Conservation (phyloP, 2,329 filamentous ascomycete species). For the Penicillium sp. region DNA sequence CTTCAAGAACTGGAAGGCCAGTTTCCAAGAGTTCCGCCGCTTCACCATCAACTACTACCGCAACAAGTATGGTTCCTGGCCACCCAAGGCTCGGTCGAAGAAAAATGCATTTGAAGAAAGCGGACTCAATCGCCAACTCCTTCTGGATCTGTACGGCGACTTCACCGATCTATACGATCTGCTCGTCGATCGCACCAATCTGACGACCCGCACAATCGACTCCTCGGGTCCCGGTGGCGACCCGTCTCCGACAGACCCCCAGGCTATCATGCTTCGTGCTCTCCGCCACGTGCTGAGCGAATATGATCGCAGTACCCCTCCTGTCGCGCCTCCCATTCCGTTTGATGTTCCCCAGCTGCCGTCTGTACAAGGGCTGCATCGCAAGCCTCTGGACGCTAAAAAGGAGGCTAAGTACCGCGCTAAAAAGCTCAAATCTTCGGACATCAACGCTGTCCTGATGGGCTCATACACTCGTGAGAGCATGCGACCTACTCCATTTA, state of each 20-base stretch:
- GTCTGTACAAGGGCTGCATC: constrained; percentile 65
- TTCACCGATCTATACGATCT: constrained; percentile 86
- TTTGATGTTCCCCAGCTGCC: constrained; percentile 85
- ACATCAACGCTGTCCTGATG: constrained; percentile 75
- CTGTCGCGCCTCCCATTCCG: constrained; percentile 86
- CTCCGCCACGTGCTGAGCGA: constrained; percentile 80
- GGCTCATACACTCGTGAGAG: constrained; percentile 80
- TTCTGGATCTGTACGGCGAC: constrained; percentile 82
- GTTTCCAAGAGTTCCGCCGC: constrained; percentile 74
- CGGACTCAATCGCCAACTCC: constrained; percentile 81
- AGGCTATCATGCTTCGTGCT: constrained; percentile 67
- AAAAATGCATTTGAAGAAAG: constrained; percentile 87
- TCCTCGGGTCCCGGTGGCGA: constrained; percentile 60
- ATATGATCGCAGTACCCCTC: constrained; percentile 85
- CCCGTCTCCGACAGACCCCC: constrained; percentile 43
- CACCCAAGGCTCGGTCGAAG: constrained; percentile 86
- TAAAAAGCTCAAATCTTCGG: constrained; percentile 75
- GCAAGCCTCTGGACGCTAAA: constrained; percentile 68
- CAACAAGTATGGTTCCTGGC: constrained; percentile 73
- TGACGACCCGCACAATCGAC: constrained; percentile 79
- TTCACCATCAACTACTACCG: constrained; percentile 74
- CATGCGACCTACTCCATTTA: constrained; percentile 53
- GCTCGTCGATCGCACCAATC: constrained; percentile 74
- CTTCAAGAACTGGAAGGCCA: constrained; percentile 80
- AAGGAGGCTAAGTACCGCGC: constrained; percentile 73